Conservation (phyloP, 148 eudicot species). For the Euryodendron excelsum region DNA sequence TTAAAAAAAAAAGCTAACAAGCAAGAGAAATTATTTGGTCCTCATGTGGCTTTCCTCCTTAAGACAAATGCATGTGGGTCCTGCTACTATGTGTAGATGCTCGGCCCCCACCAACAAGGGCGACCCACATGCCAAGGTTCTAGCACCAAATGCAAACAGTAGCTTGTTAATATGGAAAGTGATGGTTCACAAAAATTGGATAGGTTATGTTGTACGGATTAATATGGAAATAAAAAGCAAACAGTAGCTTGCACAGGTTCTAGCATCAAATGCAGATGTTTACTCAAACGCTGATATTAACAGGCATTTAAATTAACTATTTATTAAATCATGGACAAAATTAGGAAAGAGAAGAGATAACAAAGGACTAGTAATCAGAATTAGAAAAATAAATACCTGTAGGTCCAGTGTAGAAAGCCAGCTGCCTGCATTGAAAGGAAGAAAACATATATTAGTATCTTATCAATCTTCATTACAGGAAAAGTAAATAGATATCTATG, state of each 20-base stretch:
- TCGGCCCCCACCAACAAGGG: too few relatives aligned
- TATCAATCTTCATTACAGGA: neutral
- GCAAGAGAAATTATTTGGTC: too few relatives aligned
- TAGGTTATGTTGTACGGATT: neutral
- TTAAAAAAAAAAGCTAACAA: too few relatives aligned
- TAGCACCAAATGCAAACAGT: too few relatives aligned
- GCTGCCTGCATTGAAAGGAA: constrained; percentile 33
- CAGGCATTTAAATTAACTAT: neutral
- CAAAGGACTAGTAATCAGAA: neutral
- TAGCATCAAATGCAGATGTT: neutral
- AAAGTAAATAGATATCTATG: neutral
- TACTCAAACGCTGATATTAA: neutral
- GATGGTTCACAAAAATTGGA: neutral
- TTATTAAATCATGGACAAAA: neutral
- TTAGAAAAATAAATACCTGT: constrained; percentile 23
- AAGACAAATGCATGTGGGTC: too few relatives aligned
- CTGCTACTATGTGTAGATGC: too few relatives aligned
- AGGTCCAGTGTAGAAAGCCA: constrained; percentile 39
- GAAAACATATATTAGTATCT: constrained; percentile 5
- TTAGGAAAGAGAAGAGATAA: neutral
- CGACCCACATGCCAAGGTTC: too few relatives aligned
- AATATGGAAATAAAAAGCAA: neutral
- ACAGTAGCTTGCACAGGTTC: neutral
- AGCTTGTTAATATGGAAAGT: too few relatives aligned
- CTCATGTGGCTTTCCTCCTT: too few relatives aligned